These are phyloP conservation scores for Boletellus emodensis DNA, from an alignment of 768 basidiomycete genomes.

Conservation along the genomic window DNA sequence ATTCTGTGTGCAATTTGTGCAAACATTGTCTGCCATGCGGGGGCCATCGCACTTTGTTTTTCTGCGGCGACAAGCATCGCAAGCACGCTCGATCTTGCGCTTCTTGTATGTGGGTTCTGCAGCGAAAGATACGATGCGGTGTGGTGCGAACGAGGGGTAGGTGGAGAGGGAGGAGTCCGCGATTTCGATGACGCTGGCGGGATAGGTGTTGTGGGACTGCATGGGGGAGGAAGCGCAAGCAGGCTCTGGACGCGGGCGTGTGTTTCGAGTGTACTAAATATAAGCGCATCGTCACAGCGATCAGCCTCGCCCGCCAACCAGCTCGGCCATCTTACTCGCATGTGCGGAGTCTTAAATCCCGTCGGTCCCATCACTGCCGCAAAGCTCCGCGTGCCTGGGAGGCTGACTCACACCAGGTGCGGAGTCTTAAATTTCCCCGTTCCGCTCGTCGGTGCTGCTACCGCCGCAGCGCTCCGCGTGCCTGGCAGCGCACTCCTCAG, in stretches of 20 bases:
- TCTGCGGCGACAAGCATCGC: slow-evolving; percentile 54
- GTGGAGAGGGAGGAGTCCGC: slow-evolving; percentile 12
- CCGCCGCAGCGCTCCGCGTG: too few species aligned
- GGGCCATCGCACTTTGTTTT: slow-evolving; percentile 63
- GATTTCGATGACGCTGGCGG: slow-evolving; percentile 28
- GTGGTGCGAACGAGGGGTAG: slow-evolving; percentile 11
- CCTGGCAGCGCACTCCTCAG: background rate
- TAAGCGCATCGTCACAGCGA: background rate
- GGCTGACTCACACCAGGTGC: too few species aligned
- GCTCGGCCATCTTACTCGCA: too few species aligned
- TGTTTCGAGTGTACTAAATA: slow-evolving; percentile 16
- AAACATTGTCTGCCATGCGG: slow-evolving; percentile 45
- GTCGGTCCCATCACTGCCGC: too few species aligned
- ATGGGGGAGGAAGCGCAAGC: slow-evolving; percentile 6
- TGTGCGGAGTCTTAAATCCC: too few species aligned
- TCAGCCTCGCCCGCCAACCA: too few species aligned
- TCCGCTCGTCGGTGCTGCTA: too few species aligned
- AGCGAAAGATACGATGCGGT: slow-evolving; percentile 1
- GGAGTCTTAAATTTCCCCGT: too few species aligned
- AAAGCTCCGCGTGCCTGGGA: too few species aligned
- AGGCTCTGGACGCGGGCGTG: background rate
- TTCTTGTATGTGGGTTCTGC: slow-evolving; percentile 32
- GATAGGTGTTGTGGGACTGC: slow-evolving; percentile 18
- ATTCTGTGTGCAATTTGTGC: slow-evolving; percentile 54
- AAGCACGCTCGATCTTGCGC: slow-evolving; percentile 52